These are phyloP conservation scores for Termitomyces bulborhizus DNA, from an alignment of 768 basidiomycete species.

Conservation along the genomic window DNA sequence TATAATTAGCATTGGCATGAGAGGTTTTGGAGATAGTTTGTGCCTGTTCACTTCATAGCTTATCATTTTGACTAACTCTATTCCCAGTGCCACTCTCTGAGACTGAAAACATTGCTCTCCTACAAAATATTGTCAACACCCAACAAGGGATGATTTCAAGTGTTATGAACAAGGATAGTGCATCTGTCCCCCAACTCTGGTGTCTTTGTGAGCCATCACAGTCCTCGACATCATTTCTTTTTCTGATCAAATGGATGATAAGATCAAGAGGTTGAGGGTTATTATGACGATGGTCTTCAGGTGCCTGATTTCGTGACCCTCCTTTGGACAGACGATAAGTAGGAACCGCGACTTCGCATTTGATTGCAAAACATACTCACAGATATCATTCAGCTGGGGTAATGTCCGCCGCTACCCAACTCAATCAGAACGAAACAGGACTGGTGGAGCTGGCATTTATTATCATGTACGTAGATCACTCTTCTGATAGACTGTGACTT, in stretches of 20 bases:
- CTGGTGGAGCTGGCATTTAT: slow-evolving; percentile 66
- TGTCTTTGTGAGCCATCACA: slow-evolving; percentile 37
- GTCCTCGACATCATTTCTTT: neutral
- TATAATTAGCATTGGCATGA: slow-evolving; percentile 63
- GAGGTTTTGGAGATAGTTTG: slow-evolving; percentile 52
- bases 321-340: slow-evolving; percentile 74
- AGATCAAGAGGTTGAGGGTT: slow-evolving; percentile 58
- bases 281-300: slow-evolving; percentile 55
- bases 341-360: neutral
- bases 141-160: slow-evolving; percentile 52
- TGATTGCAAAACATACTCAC: neutral
- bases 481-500: neutral
- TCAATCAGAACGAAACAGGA: slow-evolving; percentile 46
- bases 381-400: slow-evolving; percentile 45
- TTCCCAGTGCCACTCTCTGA: slow-evolving; percentile 44
- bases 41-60: neutral
- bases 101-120: slow-evolving; percentile 39
- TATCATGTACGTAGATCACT: slow-evolving; percentile 41
- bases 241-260: slow-evolving; percentile 10
- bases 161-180: slow-evolving; percentile 39
- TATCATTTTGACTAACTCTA: neutral
- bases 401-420: slow-evolving; percentile 60
- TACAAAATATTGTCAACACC: slow-evolving; percentile 51
- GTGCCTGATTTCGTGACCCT: slow-evolving; percentile 59
- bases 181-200: slow-evolving; percentile 62